Evolutionary conservation across 192 early-diverging fungal species (phyloP).

Genomic region (Spinellus fusiger): DNA sequence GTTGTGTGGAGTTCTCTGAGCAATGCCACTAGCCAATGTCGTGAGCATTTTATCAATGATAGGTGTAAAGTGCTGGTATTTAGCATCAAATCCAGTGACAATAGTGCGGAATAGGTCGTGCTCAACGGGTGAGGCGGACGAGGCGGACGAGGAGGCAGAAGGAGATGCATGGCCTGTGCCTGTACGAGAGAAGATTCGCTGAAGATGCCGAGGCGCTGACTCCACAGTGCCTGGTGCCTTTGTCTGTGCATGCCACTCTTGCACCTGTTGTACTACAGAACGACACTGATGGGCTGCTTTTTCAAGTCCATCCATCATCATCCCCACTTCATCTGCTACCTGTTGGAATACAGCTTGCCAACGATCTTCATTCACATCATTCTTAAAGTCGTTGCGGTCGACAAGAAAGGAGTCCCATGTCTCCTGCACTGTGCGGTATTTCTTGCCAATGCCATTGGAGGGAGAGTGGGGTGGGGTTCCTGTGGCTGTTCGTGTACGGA

Average conservation of each 20-base stretch:
- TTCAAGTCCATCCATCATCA: constrained; percentile 55
- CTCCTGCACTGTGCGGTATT: constrained; percentile 28
- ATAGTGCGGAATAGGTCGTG: constrained; percentile 41
- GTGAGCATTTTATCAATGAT: constrained; percentile 51
- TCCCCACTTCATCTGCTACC: constrained; percentile 46
- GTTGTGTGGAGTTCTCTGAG: constrained; percentile 37
- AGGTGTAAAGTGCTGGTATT: constrained; percentile 52
- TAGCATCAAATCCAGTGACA: constrained; percentile 49
- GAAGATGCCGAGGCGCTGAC: no score
- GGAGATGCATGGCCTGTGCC: constrained; percentile 8
- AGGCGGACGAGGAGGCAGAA: background rate
- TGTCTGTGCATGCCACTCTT: constrained; percentile 16
- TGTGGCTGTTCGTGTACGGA: constrained; percentile 30
- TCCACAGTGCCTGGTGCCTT: background rate
- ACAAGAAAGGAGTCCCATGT: constrained; percentile 46
- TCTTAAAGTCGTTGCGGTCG: constrained; percentile 46
- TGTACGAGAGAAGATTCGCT: constrained; percentile 15
- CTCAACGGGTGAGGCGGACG: constrained; percentile 27
- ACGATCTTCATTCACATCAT: constrained; percentile 52
- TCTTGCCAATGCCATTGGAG: constrained; percentile 17
- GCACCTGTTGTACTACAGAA: constrained; percentile 10
- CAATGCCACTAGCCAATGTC: constrained; percentile 51
- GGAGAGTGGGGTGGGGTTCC: constrained; percentile 22
- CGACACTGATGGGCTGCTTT: constrained; percentile 44
- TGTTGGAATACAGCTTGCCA: constrained; percentile 54